Percentiles rank a stretch among this genome's conserved stretches.
phyloP scores from a whole-genome alignment of 768 basidiomycete species.

The Butyriboletus loyo region DNA sequence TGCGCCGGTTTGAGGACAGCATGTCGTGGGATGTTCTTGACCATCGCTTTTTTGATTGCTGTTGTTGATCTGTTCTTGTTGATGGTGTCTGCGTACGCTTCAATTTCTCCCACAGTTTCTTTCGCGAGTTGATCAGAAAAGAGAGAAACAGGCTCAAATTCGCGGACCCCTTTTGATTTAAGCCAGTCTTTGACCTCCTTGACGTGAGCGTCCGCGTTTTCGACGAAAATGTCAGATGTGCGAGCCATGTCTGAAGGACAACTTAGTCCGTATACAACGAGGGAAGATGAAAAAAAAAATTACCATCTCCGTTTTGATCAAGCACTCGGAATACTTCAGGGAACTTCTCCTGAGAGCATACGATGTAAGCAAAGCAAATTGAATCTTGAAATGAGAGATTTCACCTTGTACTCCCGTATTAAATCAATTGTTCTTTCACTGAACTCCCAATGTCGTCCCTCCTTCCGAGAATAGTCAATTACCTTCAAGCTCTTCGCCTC shows the following conservation, averaged over 20 bases:
- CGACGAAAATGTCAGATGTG: slow-evolving; percentile 53
- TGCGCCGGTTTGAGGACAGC: slow-evolving; percentile 93
- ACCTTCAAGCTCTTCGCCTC: slow-evolving; percentile 94
- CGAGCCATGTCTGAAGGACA: slow-evolving; percentile 65
- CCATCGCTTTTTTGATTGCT: slow-evolving; percentile 85
- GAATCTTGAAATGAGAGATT: not conserved
- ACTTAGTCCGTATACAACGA: not conserved
- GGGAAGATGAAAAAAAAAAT: not conserved
- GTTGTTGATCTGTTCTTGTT: slow-evolving; percentile 55
- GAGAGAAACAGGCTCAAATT: slow-evolving; percentile 90
- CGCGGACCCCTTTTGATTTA: slow-evolving; percentile 77
- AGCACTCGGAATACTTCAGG: slow-evolving; percentile 80
- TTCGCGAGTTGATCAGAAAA: slow-evolving; percentile 90
- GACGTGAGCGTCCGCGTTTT: slow-evolving; percentile 65
- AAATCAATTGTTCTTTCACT: slow-evolving; percentile 83
- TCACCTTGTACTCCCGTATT: slow-evolving; percentile 79
- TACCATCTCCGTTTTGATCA: slow-evolving; percentile 72
- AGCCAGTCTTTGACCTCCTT: slow-evolving; percentile 85
- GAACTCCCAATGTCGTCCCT: slow-evolving; percentile 87
- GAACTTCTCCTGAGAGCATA: slow-evolving; percentile 54
- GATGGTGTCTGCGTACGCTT: slow-evolving; percentile 69
- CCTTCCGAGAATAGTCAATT: slow-evolving; percentile 85
- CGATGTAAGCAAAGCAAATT: not conserved
- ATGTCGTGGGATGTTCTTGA: slow-evolving; percentile 89
- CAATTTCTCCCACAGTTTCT: slow-evolving; percentile 80